Evolutionary conservation across 768 basidiomycete genomes (phyloP).

Genomic region (Phanerochaete sordida): DNA sequence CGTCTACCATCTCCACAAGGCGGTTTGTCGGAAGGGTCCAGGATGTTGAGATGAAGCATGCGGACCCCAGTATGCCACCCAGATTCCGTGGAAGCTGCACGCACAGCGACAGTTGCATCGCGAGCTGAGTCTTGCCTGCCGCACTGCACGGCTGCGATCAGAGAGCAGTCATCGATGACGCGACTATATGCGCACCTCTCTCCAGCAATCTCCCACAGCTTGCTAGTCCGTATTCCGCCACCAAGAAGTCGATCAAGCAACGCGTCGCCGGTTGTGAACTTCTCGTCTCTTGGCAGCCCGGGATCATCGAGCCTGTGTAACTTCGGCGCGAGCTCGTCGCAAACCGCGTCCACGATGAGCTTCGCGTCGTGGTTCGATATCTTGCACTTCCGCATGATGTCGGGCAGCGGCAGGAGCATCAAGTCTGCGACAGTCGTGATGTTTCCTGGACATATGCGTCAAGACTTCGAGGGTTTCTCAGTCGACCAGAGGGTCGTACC

Average conservation of each 20-base stretch:
- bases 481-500: slow-evolving; percentile 23
- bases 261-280: slow-evolving; percentile 72
- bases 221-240: slow-evolving; percentile 76
- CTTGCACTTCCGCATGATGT: slow-evolving; percentile 55
- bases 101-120: slow-evolving; percentile 75
- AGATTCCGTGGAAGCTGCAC: slow-evolving; percentile 63
- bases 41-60: slow-evolving; percentile 78
- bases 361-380: slow-evolving; percentile 47
- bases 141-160: slow-evolving; percentile 47
- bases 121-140: slow-evolving; percentile 92
- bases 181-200: slow-evolving; percentile 53
- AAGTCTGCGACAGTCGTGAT: slow-evolving; percentile 35
- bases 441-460: slow-evolving; percentile 5
- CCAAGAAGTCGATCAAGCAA: slow-evolving; percentile 66
- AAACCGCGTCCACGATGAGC: slow-evolving; percentile 47
- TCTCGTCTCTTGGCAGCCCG: slow-evolving; percentile 35
- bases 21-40: slow-evolving; percentile 65
- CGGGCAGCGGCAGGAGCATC: slow-evolving; percentile 43
- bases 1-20: slow-evolving; percentile 59
- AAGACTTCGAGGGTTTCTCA: neutral
- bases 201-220: slow-evolving; percentile 85
- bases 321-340: slow-evolving; percentile 36
- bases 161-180: neutral
- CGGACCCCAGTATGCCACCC: slow-evolving; percentile 61
- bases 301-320: slow-evolving; percentile 40